Evolutionary conservation across 306 rosid species (phyloP).

Genomic region (Spatholobus suberectus): DNA sequence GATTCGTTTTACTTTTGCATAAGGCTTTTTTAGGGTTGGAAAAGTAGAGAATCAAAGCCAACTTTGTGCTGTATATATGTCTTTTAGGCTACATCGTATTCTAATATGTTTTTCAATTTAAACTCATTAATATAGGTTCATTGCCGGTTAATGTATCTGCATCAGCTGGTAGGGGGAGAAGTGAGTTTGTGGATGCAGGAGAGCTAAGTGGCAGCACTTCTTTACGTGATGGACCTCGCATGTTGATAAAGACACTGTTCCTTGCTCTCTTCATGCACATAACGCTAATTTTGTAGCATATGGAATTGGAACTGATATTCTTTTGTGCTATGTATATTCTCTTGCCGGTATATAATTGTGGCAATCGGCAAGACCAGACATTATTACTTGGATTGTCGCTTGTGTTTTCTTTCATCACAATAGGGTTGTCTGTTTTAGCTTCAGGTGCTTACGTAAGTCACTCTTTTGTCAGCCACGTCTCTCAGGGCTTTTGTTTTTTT

Average conservation of each 20-base stretch:
- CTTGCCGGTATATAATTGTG: constrained; percentile 50
- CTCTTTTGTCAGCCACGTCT: constrained; percentile 27
- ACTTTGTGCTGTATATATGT: background rate
- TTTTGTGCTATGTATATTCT: constrained; percentile 27
- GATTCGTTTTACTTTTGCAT: no score
- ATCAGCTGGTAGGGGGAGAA: constrained; percentile 65
- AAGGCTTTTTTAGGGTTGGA: no score
- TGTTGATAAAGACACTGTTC: constrained; percentile 38
- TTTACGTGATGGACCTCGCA: constrained; percentile 36
- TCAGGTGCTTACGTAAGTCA: constrained; percentile 14
- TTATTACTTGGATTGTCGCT: constrained; percentile 32
- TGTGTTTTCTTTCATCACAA: constrained; percentile 35
- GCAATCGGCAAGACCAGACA: constrained; percentile 40
- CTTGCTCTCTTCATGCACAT: constrained; percentile 50
- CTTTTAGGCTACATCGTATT: constrained; percentile 1
- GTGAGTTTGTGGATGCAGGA: constrained; percentile 70
- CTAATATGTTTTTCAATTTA: background rate
- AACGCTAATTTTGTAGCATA: constrained; percentile 44
- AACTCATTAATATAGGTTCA: constrained; percentile 60
- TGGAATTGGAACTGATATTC: constrained; percentile 29
- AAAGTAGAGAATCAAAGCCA: no score
- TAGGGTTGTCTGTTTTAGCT: constrained; percentile 39
- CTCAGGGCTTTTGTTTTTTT: background rate
- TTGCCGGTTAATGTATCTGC: constrained; percentile 79
- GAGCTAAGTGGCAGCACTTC: constrained; percentile 54